A percentile compares a stretch with the other conserved stretches of the same genome.
These are phyloP conservation scores for Saprolegnia diclina DNA, from an alignment of 352 stramenopile species.

Conservation along the genomic window DNA sequence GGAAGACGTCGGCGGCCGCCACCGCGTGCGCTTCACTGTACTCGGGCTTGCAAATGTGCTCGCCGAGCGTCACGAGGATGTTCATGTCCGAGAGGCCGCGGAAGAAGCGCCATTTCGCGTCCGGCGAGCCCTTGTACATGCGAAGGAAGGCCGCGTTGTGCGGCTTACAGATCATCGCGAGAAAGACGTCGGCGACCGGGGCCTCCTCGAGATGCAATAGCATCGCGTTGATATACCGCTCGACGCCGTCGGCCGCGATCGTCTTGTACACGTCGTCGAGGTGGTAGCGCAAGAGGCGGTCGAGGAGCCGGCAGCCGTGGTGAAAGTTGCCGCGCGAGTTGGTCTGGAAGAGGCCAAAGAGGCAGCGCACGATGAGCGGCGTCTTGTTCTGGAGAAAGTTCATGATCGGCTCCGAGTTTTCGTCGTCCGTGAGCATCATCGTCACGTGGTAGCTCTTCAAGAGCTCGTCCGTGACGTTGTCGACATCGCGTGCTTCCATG, in stretches of 20 bases:
- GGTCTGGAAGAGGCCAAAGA: conserved; percentile 75
- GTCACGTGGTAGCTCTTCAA: conserved; percentile 77
- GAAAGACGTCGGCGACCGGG: conserved; percentile 78
- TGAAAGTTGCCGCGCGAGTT: conserved; percentile 71
- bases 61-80: conserved; percentile 72
- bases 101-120: conserved; percentile 88
- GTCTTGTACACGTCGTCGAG: conserved; percentile 86
- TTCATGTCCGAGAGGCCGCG: conserved; percentile 82
- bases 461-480: conserved; percentile 54
- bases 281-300: conserved; percentile 79
- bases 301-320: conserved; percentile 83
- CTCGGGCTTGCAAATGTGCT: conserved; percentile 63
- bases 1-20: conserved; percentile 80
- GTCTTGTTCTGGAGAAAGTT: conserved; percentile 78
- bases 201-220: conserved; percentile 72
- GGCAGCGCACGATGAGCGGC: conserved; percentile 62
- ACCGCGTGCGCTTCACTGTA: conserved; percentile 67
- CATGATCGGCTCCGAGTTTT: conserved; percentile 69
- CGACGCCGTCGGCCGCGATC: conserved; percentile 37
- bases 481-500: conserved; percentile 32
- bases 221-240: conserved; percentile 83
- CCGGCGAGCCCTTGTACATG: conserved; percentile 58
- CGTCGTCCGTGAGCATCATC: conserved; percentile 85
- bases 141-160: conserved; percentile 63
- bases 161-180: conserved; percentile 84